Evolutionary conservation across 2,329 filamentous ascomycete genomes (phyloP).

Genomic region (Coniochaeta prunicola): DNA sequence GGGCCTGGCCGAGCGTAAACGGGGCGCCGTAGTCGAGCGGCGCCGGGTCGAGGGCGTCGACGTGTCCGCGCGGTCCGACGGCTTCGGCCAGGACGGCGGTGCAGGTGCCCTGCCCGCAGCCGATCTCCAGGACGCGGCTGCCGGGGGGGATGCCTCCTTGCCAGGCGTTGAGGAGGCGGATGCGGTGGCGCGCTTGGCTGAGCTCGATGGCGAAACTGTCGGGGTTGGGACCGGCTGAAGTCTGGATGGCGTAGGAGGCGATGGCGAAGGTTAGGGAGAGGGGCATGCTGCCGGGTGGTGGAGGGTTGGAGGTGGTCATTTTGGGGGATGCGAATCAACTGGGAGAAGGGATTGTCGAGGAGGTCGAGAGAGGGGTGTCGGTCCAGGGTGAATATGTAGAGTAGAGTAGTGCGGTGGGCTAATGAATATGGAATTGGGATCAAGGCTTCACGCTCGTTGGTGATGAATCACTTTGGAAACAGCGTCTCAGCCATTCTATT

Average conservation of each 20-base stretch:
- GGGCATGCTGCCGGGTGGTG: not conserved
- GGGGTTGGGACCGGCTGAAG: not conserved
- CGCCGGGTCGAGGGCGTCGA: slow-evolving; percentile 47
- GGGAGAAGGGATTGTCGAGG: too few relatives aligned
- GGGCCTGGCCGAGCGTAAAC: slow-evolving; percentile 40
- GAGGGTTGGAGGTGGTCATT: too few relatives aligned
- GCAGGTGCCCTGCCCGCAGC: slow-evolving; percentile 53
- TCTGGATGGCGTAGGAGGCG: not conserved
- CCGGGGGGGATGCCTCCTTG: slow-evolving; percentile 23
- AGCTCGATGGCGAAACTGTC: slow-evolving; percentile 4
- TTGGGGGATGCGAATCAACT: too few relatives aligned
- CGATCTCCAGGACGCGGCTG: slow-evolving; percentile 45
- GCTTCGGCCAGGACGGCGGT: slow-evolving; percentile 45
- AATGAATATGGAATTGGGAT: too few relatives aligned
- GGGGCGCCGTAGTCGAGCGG: slow-evolving; percentile 40
- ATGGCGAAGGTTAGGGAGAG: not conserved
- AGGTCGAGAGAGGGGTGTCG: too few relatives aligned
- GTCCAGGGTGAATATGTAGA: too few relatives aligned
- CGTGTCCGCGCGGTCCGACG: slow-evolving; percentile 32
- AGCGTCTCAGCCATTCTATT: too few relatives aligned
- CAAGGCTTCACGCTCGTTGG: too few relatives aligned
- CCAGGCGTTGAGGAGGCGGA: slow-evolving; percentile 12
- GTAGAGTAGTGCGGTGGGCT: too few relatives aligned
- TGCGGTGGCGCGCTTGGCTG: slow-evolving; percentile 13
- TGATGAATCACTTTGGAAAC: too few relatives aligned